Evolutionary conservation across 1,284 basidiomycete species (phyloP), one percentile per base, ranked within the genome.

Genomic region (Xerocomus nothofagi): DNA sequence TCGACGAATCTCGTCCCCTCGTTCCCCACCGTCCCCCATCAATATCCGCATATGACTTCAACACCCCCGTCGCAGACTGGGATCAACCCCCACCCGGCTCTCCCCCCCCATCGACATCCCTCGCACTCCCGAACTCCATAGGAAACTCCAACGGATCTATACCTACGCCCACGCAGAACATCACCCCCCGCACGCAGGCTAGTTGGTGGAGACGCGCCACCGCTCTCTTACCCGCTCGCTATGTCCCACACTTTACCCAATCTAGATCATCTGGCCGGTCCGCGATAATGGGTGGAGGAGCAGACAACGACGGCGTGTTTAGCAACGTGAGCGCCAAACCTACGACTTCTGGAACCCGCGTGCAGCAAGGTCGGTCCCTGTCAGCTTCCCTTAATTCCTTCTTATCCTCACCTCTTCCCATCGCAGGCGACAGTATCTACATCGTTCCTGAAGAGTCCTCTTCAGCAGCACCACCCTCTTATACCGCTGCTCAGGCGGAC

Each of bases 321-420:
- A 88, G 88, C 39, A 99, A 99, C 68, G 84, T 99, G 21, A 88
- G 86, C 37, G 97, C 97, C 3, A 97, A 98, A 65, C 96, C 96
- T 1, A 51, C 55, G 12, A 74, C 80, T 36, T 63, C 73, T 20
- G 76, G 79, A 38, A 71, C 79, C 15, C 80, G 71, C 65, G 77
- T 86, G 20, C 82, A 74, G 61, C 79, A 86, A 56, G 88, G 87
- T 87, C 49, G 30, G 76, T 56, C 17, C 46, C 29, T 38, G 9
- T 54, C 54, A 17, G 41, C 18, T 21, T 14, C 23, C 18, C 15
- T 20, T 33, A 6, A 3, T 12, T 6, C n/a, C 11, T 44, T 10
- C 31, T 47, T 30, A 24, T 44, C 18, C 47, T 54, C 31, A 52
- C 34, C n/a, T 9, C 37, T 49, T 39, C 23, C 46, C 20, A 26